phyloP scores from a whole-genome alignment of 257 asterid species.

The Striga asiatica region DNA sequence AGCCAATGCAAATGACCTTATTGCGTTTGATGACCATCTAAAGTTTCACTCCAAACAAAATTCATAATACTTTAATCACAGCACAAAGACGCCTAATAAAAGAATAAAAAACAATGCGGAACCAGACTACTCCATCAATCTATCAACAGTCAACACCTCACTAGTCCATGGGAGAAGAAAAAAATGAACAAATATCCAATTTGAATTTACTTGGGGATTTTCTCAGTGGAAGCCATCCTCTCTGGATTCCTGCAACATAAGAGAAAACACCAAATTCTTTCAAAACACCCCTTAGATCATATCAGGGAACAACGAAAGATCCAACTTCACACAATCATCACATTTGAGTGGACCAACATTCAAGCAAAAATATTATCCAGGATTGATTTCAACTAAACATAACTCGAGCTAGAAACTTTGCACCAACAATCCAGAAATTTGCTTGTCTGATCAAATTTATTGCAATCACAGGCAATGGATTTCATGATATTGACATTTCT shows the following conservation, averaged over 20 bases:
- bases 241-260: slow-evolving; percentile 41
- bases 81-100: slow-evolving; percentile 16
- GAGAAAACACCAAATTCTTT: slow-evolving; percentile 4
- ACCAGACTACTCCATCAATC: slow-evolving; percentile 13
- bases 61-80: slow-evolving; percentile 24
- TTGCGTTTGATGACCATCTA: slow-evolving; percentile 74
- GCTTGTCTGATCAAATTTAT: background rate
- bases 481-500: background rate
- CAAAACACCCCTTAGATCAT: background rate
- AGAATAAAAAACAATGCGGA: slow-evolving; percentile 3
- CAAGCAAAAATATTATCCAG: background rate
- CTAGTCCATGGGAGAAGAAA: background rate
- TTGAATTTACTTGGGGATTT: slow-evolving; percentile 48
- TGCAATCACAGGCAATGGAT: background rate
- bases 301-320: background rate
- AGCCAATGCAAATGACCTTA: slow-evolving; percentile 54
- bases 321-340: background rate
- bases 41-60: slow-evolving; percentile 25
- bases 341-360: no score
- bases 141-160: background rate
- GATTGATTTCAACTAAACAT: background rate
- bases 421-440: no score
- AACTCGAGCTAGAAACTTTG: background rate
- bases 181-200: background rate
- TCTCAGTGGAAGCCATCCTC: slow-evolving; percentile 25